Conservation (phyloP, 1,284 basidiomycete species). For the Sutorius eximius region DNA sequence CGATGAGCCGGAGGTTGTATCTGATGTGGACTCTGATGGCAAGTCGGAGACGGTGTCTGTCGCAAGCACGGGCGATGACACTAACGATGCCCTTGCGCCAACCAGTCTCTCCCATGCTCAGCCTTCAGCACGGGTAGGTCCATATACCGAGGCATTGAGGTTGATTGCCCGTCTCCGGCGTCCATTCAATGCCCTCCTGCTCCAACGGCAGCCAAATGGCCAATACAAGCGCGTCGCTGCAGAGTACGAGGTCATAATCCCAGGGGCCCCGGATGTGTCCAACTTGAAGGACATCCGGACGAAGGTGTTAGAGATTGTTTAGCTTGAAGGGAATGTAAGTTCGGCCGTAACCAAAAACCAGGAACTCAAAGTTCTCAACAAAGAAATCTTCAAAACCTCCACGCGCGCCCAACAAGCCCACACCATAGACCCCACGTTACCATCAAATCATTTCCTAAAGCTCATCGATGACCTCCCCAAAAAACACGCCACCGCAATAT, state of each 20-base stretch:
- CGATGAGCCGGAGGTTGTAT: background rate
- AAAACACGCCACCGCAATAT: no score
- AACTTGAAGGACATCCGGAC: background rate
- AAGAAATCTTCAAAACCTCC: no score
- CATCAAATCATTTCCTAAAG: no score
- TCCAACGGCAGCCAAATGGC: background rate
- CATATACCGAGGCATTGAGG: constrained; percentile 2
- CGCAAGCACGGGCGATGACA: background rate
- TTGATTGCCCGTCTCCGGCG: background rate
- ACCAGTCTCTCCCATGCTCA: no score
- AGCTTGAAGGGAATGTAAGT: background rate
- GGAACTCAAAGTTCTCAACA: no score
- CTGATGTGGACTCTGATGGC: no score
- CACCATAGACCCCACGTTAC: no score
- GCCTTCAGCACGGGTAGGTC: no score
- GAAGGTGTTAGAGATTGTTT: constrained; percentile 1
- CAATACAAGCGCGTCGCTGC: constrained; percentile 8
- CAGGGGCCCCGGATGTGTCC: background rate
- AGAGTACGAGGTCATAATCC: constrained; percentile 5
- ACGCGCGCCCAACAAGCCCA: no score
- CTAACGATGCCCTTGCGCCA: no score
- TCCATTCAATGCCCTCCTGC: background rate
- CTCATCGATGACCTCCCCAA: no score
- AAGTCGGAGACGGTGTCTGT: background rate
- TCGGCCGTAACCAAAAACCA: no score